A percentile compares a stretch with the other conserved stretches of the same genome.
Evolutionary conservation across 2,329 filamentous ascomycete genomes (phyloP).

Genomic region (Sporothrix luriei): DNA sequence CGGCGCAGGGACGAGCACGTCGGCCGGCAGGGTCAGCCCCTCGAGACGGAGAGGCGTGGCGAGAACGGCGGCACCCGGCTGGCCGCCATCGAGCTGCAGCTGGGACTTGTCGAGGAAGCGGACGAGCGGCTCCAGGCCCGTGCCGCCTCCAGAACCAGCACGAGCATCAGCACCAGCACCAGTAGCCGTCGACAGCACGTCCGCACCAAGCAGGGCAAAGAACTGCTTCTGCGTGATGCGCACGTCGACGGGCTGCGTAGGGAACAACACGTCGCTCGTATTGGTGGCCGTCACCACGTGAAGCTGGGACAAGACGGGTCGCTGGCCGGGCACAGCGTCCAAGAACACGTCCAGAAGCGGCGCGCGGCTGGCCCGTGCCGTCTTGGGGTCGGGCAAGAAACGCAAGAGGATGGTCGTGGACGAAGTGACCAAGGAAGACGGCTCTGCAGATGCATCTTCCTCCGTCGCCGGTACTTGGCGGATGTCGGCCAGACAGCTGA

Average conservation of each 20-base stretch:
- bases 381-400: slow-evolving; percentile 48
- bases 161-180: too few species aligned
- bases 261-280: slow-evolving; percentile 52
- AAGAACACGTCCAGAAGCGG: slow-evolving; percentile 47
- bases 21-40: slow-evolving; percentile 37
- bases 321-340: slow-evolving; percentile 11
- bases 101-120: slow-evolving; percentile 51
- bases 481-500: slow-evolving; percentile 42
- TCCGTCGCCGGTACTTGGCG: slow-evolving; percentile 36
- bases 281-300: slow-evolving; percentile 45
- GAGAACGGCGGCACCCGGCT: slow-evolving; percentile 49
- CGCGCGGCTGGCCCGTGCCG: slow-evolving; percentile 24
- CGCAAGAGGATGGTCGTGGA: slow-evolving; percentile 49
- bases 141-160: slow-evolving; percentile 32
- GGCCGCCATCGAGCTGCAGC: slow-evolving; percentile 50
- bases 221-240: slow-evolving; percentile 49
- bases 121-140: slow-evolving; percentile 42
- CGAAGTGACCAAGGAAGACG: neutral
- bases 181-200: slow-evolving; percentile 21
- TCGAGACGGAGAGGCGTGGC: slow-evolving; percentile 46
- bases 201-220: slow-evolving; percentile 39
- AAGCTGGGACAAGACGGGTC: slow-evolving; percentile 10
- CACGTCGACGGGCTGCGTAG: slow-evolving; percentile 52
- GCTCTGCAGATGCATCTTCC: neutral
- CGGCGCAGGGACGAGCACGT: slow-evolving; percentile 32